Evolutionary conservation across 768 basidiomycete genomes (phyloP), one percentile per base, ranked within the genome.

Genomic region (Rhizopogon rudus): DNA sequence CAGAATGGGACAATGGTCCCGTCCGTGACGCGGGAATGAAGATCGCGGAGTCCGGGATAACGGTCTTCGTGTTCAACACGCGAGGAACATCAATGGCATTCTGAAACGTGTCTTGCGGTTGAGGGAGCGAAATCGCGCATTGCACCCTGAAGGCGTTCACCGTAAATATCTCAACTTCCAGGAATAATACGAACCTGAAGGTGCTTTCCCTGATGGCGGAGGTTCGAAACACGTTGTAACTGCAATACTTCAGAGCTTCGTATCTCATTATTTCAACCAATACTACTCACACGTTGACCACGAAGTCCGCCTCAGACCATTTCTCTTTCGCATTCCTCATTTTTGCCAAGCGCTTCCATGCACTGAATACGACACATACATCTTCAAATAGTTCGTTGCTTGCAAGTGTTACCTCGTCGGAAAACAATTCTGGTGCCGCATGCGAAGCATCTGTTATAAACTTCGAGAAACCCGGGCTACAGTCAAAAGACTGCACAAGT

Each of bases 271-370:
- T 8, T 25, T 20, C 17, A 17, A 2, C 29, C 10, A 50, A 53
- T 41, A 9, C 12, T 37, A 66, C 79, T 48, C 63, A 83, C 79
- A 82, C 80, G 49, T 78, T 79, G n/a, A 75, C 74, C 14, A 73
- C 79, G 54, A 74, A 81, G 57, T 82, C 82, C 1, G 81, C 78
- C 58, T 83, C 81, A 2, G 78, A 80, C 68, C 74, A 77, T 60
- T 71, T 80, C 51, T 79, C 75, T 17, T 72, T 72, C 5, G 73
- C 73, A 5, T 64, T 64, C n/a, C 66, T 72, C 77, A 82, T 80
- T 53, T 63, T 66, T 8, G 65, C 61, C 6, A 81, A 67, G 39
- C 70, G 71, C 28, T 71, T 68, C 79, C 80, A 82, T 14, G 78
- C 76, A 3, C 67, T 65, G 50, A 72, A 76, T 8, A 81, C 77